A percentile compares a stretch with the other conserved stretches of the same genome.
Evolutionary conservation across 495 filamentous ascomycete species (phyloP).

Genomic region (Aspergillus saccharolyticus): DNA sequence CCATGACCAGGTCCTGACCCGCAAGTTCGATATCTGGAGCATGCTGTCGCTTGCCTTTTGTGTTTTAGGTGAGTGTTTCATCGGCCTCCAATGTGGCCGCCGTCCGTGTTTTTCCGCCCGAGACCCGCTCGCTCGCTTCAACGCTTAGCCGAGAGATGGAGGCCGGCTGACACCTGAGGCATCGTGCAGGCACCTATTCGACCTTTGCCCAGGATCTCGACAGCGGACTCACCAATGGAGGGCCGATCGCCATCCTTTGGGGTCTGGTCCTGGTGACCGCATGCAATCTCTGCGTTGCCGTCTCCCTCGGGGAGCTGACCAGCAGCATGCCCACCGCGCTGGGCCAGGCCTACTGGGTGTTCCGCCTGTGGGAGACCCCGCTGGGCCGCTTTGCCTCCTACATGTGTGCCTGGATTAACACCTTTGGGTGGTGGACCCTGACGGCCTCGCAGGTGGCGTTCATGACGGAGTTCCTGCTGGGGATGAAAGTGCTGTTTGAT

Average conservation of each 20-base stretch:
- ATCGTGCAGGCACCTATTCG: slow-evolving; percentile 32
- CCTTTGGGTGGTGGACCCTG: slow-evolving; percentile 46
- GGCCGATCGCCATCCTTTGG: slow-evolving; percentile 44
- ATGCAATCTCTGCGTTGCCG: slow-evolving; percentile 42
- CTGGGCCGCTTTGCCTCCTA: slow-evolving; percentile 38
- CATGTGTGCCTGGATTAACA: slow-evolving; percentile 47
- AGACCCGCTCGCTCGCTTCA: neutral
- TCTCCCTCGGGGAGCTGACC: slow-evolving; percentile 42
- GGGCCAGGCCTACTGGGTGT: slow-evolving; percentile 44
- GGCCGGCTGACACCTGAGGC: neutral
- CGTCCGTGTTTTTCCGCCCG: neutral
- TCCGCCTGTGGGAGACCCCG: slow-evolving; percentile 33
- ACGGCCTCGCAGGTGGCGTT: slow-evolving; percentile 43
- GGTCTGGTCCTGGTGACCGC: slow-evolving; percentile 38
- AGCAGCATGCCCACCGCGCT: slow-evolving; percentile 44
- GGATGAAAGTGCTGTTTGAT: slow-evolving; percentile 44
- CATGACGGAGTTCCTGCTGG: slow-evolving; percentile 44
- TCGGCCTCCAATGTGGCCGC: neutral
- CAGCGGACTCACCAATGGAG: slow-evolving; percentile 41
- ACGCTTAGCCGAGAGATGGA: neutral
- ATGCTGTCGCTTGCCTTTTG: slow-evolving; percentile 42
- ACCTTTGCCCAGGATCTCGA: slow-evolving; percentile 42
- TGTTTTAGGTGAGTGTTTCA: slow-evolving; percentile 25
- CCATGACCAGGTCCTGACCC: slow-evolving; percentile 42
- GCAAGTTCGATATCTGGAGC: slow-evolving; percentile 47